These are phyloP conservation scores for Raffaelea albimanens DNA, from an alignment of 2,329 filamentous ascomycete species.

Conservation along the genomic window DNA sequence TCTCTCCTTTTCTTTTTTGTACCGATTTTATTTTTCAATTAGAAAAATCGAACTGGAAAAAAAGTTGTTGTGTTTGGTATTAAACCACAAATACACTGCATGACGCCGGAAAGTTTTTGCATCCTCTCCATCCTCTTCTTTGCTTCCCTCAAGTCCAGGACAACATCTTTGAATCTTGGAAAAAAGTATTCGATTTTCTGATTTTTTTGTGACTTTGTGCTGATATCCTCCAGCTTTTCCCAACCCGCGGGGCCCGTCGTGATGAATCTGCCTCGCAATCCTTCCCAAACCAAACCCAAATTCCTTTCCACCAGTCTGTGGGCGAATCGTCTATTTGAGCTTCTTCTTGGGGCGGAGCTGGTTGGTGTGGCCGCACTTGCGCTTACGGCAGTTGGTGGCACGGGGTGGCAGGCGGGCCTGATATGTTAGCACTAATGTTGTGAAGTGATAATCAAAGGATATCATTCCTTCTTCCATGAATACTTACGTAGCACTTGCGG, in stretches of 20 bases:
- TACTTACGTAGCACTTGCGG: slow-evolving; percentile 86
- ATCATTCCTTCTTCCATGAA: too few relatives aligned
- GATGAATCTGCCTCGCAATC: too few relatives aligned
- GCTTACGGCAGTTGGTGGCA: slow-evolving; percentile 99
- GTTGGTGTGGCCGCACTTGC: slow-evolving; percentile 99
- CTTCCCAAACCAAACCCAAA: not conserved
- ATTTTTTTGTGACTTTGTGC: too few relatives aligned
- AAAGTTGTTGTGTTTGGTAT: slow-evolving; percentile 2
- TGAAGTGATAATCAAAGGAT: too few relatives aligned
- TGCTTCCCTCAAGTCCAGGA: not conserved
- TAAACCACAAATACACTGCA: slow-evolving; percentile 8
- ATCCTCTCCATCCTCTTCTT: not conserved
- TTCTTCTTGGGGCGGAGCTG: slow-evolving; percentile 99
- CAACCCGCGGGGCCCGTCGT: slow-evolving; percentile 1
- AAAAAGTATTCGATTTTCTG: too few relatives aligned
- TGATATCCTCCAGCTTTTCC: slow-evolving; percentile 1
- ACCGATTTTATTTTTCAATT: slow-evolving; percentile 5
- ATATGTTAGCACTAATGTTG: slow-evolving; percentile 23
- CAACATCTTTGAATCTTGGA: too few relatives aligned
- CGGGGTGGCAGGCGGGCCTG: slow-evolving; percentile 78
- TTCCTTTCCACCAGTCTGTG: not conserved
- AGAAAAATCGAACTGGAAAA: slow-evolving; percentile 5
- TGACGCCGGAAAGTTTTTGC: slow-evolving; percentile 4
- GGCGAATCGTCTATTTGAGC: slow-evolving; percentile 35
- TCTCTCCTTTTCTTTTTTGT: not conserved